These are phyloP conservation scores for Silene conica DNA, from an alignment of 148 eudicot genomes.

Conservation along the genomic window DNA sequence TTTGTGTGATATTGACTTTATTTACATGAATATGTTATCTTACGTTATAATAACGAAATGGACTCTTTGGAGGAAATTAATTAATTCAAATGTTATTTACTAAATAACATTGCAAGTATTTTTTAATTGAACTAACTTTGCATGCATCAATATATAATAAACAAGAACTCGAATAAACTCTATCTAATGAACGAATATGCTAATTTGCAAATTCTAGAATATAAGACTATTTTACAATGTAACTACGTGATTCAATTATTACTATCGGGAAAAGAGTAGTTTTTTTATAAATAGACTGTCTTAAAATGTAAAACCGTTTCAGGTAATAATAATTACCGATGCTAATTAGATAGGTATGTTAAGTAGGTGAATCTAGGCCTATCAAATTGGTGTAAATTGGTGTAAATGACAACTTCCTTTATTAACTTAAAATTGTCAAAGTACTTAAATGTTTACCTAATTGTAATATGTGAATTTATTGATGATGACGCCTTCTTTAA, in stretches of 20 bases:
- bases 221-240: too few relatives aligned
- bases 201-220: too few relatives aligned
- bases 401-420: neutral
- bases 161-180: neutral
- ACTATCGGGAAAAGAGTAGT: too few relatives aligned
- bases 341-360: neutral
- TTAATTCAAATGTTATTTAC: too few relatives aligned
- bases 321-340: too few relatives aligned
- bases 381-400: neutral
- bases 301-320: too few relatives aligned
- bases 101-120: neutral
- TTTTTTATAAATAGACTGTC: too few relatives aligned
- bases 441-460: neutral
- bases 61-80: too few relatives aligned
- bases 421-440: neutral
- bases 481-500: neutral
- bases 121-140: neutral
- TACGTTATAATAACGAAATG: neutral
- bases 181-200: neutral
- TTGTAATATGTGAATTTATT: neutral
- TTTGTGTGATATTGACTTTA: too few relatives aligned
- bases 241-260: too few relatives aligned
- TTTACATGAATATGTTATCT: neutral
- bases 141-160: neutral
- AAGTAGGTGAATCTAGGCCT: neutral